A percentile compares a stretch with the other conserved stretches of the same genome.
phyloP scores from a whole-genome alignment of 805 yeast genomes.

The Suhomyces vadensis region DNA sequence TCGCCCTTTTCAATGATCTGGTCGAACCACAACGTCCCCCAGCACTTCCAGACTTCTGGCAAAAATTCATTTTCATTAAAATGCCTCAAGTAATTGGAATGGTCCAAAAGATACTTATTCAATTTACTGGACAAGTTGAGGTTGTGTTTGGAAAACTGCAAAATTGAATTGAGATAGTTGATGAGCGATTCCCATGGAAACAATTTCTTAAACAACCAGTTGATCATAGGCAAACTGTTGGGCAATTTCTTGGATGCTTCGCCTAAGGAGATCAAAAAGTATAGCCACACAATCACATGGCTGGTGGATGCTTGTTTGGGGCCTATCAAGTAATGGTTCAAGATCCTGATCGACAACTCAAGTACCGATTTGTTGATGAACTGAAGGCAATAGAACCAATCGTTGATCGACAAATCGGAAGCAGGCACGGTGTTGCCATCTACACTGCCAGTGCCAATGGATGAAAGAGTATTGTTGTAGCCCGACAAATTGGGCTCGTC shows the following conservation, averaged over 20 bases:
- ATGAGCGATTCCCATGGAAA: slow-evolving; percentile 72
- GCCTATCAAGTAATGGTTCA: slow-evolving; percentile 65
- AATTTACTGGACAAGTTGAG: slow-evolving; percentile 18
- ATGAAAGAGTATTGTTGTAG: slow-evolving; percentile 1
- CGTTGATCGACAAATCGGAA: slow-evolving; percentile 33
- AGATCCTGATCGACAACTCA: slow-evolving; percentile 67
- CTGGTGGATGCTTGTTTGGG: slow-evolving; percentile 71
- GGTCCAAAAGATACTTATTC: slow-evolving; percentile 17
- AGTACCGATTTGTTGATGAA: slow-evolving; percentile 62
- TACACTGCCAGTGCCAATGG: slow-evolving; percentile 15
- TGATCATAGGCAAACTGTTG: slow-evolving; percentile 46
- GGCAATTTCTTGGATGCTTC: slow-evolving; percentile 52
- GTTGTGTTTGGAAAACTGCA: slow-evolving; percentile 35
- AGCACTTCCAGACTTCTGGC: slow-evolving; percentile 80
- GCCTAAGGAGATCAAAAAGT: slow-evolving; percentile 66
- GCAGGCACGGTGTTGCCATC: slow-evolving; percentile 35
- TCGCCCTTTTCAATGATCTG: slow-evolving; percentile 54
- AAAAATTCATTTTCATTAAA: slow-evolving; percentile 62
- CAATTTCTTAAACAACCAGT: slow-evolving; percentile 52
- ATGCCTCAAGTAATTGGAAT: slow-evolving; percentile 46
- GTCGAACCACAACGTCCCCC: slow-evolving; percentile 86
- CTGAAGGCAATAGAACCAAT: slow-evolving; percentile 61
- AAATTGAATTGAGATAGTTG: slow-evolving; percentile 60
- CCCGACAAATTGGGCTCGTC: slow-evolving; percentile 13
- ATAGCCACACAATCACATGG: slow-evolving; percentile 75